Evolutionary conservation across 2,329 filamentous ascomycete genomes (phyloP).

Genomic region (Talaromyces albobiverticillius): DNA sequence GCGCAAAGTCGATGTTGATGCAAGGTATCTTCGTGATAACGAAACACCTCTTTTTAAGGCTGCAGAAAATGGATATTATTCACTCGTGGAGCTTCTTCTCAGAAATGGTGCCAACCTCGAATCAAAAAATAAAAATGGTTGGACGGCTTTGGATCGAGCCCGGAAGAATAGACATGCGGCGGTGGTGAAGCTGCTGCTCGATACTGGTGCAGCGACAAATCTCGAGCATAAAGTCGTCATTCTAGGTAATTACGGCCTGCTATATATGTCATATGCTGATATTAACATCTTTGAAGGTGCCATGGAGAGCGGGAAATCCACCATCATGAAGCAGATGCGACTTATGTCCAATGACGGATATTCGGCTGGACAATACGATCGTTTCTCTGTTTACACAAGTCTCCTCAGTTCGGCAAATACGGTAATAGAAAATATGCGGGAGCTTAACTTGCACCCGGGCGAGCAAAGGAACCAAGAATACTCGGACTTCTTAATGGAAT

Average conservation of each 20-base stretch:
- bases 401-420: background rate
- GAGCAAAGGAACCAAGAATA: background rate
- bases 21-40: background rate
- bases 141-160: background rate
- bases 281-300: background rate
- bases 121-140: background rate
- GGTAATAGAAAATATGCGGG: background rate
- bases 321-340: background rate
- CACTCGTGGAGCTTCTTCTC: conserved; percentile 9
- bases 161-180: background rate
- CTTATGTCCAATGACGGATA: background rate
- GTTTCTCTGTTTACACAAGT: background rate
- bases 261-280: background rate
- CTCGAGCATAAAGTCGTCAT: background rate
- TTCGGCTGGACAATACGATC: no score
- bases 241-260: background rate
- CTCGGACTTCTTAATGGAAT: background rate
- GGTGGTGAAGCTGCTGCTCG: background rate
- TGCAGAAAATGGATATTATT: conserved; percentile 3
- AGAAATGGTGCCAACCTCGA: background rate
- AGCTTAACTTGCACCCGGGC: background rate
- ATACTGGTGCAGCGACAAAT: background rate
- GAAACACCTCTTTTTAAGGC: conserved; percentile 9
- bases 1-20: background rate
- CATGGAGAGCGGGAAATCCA: background rate